Base-by-base conservation (phyloP, 805 yeast genomes). In the Yamadazyma kitorensis region DNA sequence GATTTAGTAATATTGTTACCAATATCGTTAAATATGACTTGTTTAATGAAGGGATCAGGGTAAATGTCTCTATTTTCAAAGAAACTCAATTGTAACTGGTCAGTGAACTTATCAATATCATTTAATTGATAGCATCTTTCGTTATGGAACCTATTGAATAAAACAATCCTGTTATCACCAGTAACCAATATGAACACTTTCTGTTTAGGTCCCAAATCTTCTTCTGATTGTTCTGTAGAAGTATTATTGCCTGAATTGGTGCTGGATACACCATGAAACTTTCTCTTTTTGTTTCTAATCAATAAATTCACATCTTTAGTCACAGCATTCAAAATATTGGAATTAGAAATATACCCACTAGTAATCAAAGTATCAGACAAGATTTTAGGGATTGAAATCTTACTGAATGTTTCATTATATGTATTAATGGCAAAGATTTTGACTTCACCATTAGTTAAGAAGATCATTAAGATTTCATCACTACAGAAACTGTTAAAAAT, bases 31-130 rank as follows among this genome's bases (percentile, higher is more conserved):
- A 82, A 71, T 0, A 82, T 68, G 11, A 70, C 63, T 55, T 84
- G 86, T 51, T 83, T 84, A 44, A 83, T 75, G 25, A 75, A 74
- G 2, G 89, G 89, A 61, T 82, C 89, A 8, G 87, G 87, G 20
- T 74, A 69, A 1, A 71, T 62, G 23, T 72, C 72, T 33, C 59
- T 63, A 7, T 70, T 71, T 38, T 75, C 77, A 59, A 76, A 76
- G 31, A 64, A 59, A 1, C 64, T 70, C 21, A 76, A 56, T 12
- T 52, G 52, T 24, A 76, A 48, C 13, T 47, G 55, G 34, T 70
- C 71, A 2, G 75, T 61, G 39, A 74, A 70, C 34, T 62, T 69
- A 31, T 68, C 72, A 24, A 74, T 64, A 27, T 70, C 68, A 33
- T 68, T 69, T 29, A 76, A 61, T 48, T 76, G 80, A 41, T 59